Evolutionary conservation across 169 alveolate genomes (phyloP), one percentile per base, ranked within the genome.

Genomic region (Cryptosporidium andersoni): DNA sequence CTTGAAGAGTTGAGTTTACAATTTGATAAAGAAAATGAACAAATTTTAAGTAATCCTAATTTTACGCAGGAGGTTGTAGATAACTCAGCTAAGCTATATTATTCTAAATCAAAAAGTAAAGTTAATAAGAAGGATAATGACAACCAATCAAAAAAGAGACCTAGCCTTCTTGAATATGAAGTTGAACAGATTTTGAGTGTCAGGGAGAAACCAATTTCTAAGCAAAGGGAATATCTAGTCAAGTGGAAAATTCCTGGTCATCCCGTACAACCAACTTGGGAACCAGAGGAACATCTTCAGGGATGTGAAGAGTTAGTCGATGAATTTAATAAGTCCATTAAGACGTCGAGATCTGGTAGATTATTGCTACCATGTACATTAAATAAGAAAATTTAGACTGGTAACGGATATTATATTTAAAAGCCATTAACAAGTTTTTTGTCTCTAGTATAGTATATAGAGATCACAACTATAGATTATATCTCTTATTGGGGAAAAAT

Each of bases 231-330:
- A 49, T 74, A 74, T 43, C 52, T 74, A 36, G 25, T 74, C 25
- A 74, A 74, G 43, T 74, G 85, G 85, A 74, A 74, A 47, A 68
- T 74, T 3, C 85, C 85, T 16, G 74, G 85, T 4, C 85, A 74
- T 0, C 85, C 85, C 8, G 85, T 74, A 56, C 85, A 74, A 12
- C 85, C 85, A n/a, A 74, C 85, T 2, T 74, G 85, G 85, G 85
- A 74, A 55, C 85, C 85, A 8, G 74, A 74, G 49, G 85, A 74
- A 74, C 55, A 74, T 48, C 85, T 74, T 8, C 55, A 62, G 34
- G 85, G 85, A 4, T 74, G 85, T 34, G 85, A 74, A 47, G 85
- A 74, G 40, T 60, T 74, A 14, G n/a, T 74, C 6, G 47, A 74
- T 43, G 85, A 74, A 43, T 74, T 74, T 9, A 58, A 58, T 16